Evolutionary conservation across 1,284 basidiomycete genomes (phyloP).

Genomic region (Fomes fomentarius): DNA sequence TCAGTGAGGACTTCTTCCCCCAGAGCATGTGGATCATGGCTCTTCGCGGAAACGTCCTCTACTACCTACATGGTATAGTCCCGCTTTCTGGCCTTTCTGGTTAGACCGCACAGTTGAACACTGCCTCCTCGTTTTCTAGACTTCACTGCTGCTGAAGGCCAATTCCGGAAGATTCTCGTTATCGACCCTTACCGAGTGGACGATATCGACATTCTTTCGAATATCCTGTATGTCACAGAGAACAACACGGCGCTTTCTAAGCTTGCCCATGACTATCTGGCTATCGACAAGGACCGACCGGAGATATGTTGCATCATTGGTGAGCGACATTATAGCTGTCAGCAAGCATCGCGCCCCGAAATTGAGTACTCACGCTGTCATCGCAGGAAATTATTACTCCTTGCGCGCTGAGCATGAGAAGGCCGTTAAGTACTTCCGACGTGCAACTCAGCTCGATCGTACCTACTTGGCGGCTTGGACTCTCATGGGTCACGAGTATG

Average conservation of each 20-base stretch:
- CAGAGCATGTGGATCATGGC: slow-evolving; percentile 87
- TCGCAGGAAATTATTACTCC: slow-evolving; percentile 93
- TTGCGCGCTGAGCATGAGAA: slow-evolving; percentile 93
- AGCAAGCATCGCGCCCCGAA: background rate
- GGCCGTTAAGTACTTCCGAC: slow-evolving; percentile 93
- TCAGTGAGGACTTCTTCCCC: slow-evolving; percentile 76
- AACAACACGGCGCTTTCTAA: slow-evolving; percentile 88
- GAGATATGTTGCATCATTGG: slow-evolving; percentile 96
- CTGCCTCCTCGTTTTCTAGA: slow-evolving; percentile 50
- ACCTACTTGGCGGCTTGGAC: slow-evolving; percentile 98
- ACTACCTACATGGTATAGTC: slow-evolving; percentile 81
- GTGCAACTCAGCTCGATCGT: slow-evolving; percentile 92
- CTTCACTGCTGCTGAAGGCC: slow-evolving; percentile 80
- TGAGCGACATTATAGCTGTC: slow-evolving; percentile 41
- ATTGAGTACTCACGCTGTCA: background rate
- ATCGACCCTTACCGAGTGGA: slow-evolving; percentile 92
- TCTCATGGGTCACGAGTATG: slow-evolving; percentile 98
- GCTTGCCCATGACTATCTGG: slow-evolving; percentile 90
- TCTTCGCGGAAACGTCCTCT: slow-evolving; percentile 83
- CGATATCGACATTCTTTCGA: slow-evolving; percentile 95
- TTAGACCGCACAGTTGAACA: too few species aligned
- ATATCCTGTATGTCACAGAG: slow-evolving; percentile 95
- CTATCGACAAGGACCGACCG: slow-evolving; percentile 87
- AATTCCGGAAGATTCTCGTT: slow-evolving; percentile 82
- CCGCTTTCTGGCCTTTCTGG: too few species aligned